Conservation (phyloP, 352 stramenopile species). For the Hyaloperonospora arabidopsidis region DNA sequence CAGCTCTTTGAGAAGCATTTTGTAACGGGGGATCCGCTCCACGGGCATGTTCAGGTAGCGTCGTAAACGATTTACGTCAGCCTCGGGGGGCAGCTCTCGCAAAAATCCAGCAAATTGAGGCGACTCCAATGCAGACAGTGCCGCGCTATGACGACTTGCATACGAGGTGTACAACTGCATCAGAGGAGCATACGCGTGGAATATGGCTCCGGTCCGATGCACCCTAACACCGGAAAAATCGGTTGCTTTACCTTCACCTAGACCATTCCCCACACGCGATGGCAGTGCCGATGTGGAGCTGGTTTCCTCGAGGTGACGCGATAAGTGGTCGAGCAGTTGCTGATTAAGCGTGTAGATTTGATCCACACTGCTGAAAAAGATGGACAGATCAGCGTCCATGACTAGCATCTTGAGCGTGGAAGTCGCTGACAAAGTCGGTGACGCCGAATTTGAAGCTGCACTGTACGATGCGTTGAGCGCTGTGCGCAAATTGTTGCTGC, state of each 20-base stretch:
- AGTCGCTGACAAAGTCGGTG: conserved; percentile 19
- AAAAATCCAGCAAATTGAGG: conserved; percentile 65
- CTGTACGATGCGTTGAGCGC: conserved; percentile 31
- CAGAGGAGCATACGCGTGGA: conserved; percentile 76
- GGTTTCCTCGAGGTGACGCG: conserved; percentile 65
- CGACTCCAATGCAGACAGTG: conserved; percentile 63
- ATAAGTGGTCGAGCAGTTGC: conserved; percentile 80
- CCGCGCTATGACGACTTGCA: conserved; percentile 67
- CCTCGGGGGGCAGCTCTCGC: conserved; percentile 58
- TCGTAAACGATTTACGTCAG: conserved; percentile 48
- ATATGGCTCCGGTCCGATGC: conserved; percentile 63
- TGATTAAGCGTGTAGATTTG: conserved; percentile 86
- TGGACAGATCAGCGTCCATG: conserved; percentile 76
- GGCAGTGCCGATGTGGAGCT: conserved; percentile 18
- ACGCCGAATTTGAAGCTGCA: conserved; percentile 23
- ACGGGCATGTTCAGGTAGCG: conserved; percentile 85
- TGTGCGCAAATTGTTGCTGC: conserved; percentile 40
- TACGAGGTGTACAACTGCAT: conserved; percentile 85
- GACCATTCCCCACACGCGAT: conserved; percentile 11
- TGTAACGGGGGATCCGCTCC: conserved; percentile 79
- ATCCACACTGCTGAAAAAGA: conserved; percentile 85
- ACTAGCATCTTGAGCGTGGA: conserved; percentile 45
- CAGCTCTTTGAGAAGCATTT: conserved; percentile 76
- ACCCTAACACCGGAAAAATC: conserved; percentile 15
- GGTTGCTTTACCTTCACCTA: conserved; percentile 5